A percentile compares a stretch with the other conserved stretches of the same genome.
Evolutionary conservation across 768 basidiomycete genomes (phyloP).

Genomic region (Termitomyces sp.): DNA sequence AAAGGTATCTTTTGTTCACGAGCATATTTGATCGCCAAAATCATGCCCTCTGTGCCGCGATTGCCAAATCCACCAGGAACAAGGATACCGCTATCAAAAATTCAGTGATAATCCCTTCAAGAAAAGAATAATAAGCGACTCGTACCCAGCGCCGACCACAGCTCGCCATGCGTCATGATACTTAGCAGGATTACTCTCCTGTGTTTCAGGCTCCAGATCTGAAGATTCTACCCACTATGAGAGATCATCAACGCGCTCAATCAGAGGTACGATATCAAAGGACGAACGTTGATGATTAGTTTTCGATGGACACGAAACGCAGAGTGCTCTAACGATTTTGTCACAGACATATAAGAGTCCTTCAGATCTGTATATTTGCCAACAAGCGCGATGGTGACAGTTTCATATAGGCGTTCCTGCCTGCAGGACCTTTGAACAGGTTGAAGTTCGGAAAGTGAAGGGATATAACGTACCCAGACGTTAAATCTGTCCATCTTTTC

Average conservation of each 20-base stretch:
- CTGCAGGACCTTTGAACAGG: slow-evolving; percentile 33
- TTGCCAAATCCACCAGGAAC: slow-evolving; percentile 95
- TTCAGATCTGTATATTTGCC: slow-evolving; percentile 97
- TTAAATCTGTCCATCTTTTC: slow-evolving; percentile 78
- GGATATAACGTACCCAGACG: slow-evolving; percentile 53
- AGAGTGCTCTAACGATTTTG: slow-evolving; percentile 95
- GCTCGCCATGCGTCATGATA: slow-evolving; percentile 97
- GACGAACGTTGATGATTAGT: slow-evolving; percentile 69
- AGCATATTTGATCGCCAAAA: slow-evolving; percentile 96
- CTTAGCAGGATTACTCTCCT: slow-evolving; percentile 72
- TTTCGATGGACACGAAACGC: slow-evolving; percentile 89
- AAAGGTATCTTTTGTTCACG: slow-evolving; percentile 93
- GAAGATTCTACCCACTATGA: slow-evolving; percentile 94
- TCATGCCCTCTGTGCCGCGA: slow-evolving; percentile 96
- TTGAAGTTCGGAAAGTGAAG: background rate
- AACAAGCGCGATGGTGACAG: slow-evolving; percentile 85
- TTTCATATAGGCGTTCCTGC: slow-evolving; percentile 90
- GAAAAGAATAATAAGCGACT: slow-evolving; percentile 7
- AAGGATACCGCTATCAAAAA: slow-evolving; percentile 72
- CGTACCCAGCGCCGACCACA: slow-evolving; percentile 84
- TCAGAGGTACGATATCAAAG: background rate
- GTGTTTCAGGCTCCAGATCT: slow-evolving; percentile 78
- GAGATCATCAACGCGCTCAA: background rate
- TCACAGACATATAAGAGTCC: slow-evolving; percentile 98
- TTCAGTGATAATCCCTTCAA: slow-evolving; percentile 5